Conservation (phyloP, 495 filamentous ascomycete species). For the Xylaria curta region DNA sequence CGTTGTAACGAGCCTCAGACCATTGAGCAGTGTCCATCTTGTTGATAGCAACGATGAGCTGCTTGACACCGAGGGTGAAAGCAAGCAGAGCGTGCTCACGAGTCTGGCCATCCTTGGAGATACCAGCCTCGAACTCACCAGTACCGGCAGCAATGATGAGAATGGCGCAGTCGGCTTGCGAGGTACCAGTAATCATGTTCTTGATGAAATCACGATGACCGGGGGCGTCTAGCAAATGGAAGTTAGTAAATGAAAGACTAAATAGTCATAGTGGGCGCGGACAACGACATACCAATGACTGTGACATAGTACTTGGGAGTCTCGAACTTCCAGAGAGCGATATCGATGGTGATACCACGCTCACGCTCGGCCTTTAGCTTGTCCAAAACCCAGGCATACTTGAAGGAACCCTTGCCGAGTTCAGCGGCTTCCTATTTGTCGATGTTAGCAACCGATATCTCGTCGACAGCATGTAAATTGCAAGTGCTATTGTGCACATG, state of each 20-base stretch:
- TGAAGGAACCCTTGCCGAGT: slow-evolving; percentile 99
- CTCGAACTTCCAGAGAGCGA: slow-evolving; percentile 99
- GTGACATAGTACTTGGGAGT: slow-evolving; percentile 98
- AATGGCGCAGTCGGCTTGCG: slow-evolving; percentile 98
- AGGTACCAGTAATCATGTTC: slow-evolving; percentile 99
- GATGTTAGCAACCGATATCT: slow-evolving; percentile 6
- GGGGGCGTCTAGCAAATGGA: slow-evolving; percentile 75
- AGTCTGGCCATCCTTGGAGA: slow-evolving; percentile 99
- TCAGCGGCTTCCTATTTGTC: slow-evolving; percentile 90
- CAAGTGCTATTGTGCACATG: not conserved
- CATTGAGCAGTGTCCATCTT: slow-evolving; percentile 99
- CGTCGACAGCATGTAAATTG: not conserved
- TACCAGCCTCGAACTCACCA: slow-evolving; percentile 99
- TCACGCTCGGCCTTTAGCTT: slow-evolving; percentile 99
- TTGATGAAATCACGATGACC: slow-evolving; percentile 99
- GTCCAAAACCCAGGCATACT: slow-evolving; percentile 99
- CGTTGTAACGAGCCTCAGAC: slow-evolving; percentile 93
- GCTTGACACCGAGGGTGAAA: slow-evolving; percentile 99
- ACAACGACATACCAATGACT: slow-evolving; percentile 80
- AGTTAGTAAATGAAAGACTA: slow-evolving; percentile 18
- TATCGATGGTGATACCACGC: slow-evolving; percentile 99
- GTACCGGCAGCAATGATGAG: slow-evolving; percentile 99
- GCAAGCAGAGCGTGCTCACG: slow-evolving; percentile 99
- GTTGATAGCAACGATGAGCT: slow-evolving; percentile 99
- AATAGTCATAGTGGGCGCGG: slow-evolving; percentile 6